Evolutionary conservation across 495 filamentous ascomycete genomes (phyloP).

Genomic region (Talaromyces trachyspermus): DNA sequence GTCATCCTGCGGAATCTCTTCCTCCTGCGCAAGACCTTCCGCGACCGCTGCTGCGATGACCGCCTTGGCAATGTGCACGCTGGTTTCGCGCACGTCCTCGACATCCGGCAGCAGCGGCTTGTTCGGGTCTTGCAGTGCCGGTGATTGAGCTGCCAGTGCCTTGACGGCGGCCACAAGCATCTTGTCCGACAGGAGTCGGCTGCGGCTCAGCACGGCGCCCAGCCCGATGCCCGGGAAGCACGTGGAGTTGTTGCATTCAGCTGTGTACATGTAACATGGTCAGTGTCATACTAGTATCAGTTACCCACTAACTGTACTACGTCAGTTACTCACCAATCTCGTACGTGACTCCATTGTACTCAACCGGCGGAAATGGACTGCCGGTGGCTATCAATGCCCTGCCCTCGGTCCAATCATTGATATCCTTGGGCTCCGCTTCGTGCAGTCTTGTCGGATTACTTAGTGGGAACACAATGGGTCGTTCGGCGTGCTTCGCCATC

Average conservation of each 20-base stretch:
- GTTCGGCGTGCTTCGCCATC: conserved; percentile 71
- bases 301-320: not conserved
- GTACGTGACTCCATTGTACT: conserved; percentile 53
- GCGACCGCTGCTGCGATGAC: conserved; percentile 67
- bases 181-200: conserved; percentile 56
- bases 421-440: conserved; percentile 72
- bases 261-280: conserved; percentile 20
- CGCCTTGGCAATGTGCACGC: conserved; percentile 67
- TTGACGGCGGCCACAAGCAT: conserved; percentile 78
- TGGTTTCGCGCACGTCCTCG: conserved; percentile 64
- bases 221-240: conserved; percentile 83
- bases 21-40: conserved; percentile 55
- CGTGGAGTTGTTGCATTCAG: conserved; percentile 89
- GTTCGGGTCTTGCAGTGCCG: conserved; percentile 52
- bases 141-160: conserved; percentile 62
- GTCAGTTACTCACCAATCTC: conserved; percentile 46
- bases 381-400: conserved; percentile 79
- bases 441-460: conserved; percentile 83
- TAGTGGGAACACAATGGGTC: conserved; percentile 76
- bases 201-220: conserved; percentile 62
- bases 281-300: not conserved
- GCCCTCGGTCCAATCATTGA: conserved; percentile 71
- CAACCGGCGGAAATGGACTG: conserved; percentile 73
- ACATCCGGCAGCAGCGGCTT: conserved; percentile 69
- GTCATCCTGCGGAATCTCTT: conserved; percentile 37